A percentile compares a stretch with the other conserved stretches of the same genome.
Evolutionary conservation across 495 filamentous ascomycete species (phyloP).

Genomic region (Mytilinidion resinicola): DNA sequence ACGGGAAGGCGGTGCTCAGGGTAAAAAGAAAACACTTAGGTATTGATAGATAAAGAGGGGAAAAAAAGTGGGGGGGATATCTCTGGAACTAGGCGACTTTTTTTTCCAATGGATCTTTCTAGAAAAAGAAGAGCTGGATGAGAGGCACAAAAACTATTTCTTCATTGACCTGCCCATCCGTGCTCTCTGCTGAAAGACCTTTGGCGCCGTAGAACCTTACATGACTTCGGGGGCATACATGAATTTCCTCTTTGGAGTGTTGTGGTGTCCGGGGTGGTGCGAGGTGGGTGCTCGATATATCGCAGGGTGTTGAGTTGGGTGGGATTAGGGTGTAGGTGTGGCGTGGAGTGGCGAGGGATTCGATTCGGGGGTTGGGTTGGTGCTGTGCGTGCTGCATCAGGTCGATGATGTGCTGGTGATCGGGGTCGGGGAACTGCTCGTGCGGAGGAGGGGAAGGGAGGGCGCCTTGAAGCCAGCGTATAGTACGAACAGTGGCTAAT

Average conservation of each 20-base stretch:
- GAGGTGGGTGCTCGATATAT: neutral
- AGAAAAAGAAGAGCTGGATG: no score
- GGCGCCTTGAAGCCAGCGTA: neutral
- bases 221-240: conserved; percentile 10
- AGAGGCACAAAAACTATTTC: no score
- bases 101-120: neutral
- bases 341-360: neutral
- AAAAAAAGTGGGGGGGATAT: neutral
- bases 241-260: neutral
- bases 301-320: neutral
- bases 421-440: neutral
- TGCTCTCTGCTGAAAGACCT: no score
- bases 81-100: conserved; percentile 1
- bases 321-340: neutral
- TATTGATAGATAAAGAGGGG: neutral
- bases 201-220: conserved; percentile 1
- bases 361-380: neutral
- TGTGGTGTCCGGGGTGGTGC: neutral
- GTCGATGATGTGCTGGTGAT: neutral
- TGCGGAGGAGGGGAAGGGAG: neutral
- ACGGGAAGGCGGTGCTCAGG: no score
- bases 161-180: no score
- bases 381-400: neutral
- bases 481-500: neutral
- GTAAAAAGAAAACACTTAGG: no score